Percentiles rank a stretch among this genome's conserved stretches.
Conservation (phyloP, 2,329 filamentous ascomycete genomes). For the Trichoderma koningiopsis region DNA sequence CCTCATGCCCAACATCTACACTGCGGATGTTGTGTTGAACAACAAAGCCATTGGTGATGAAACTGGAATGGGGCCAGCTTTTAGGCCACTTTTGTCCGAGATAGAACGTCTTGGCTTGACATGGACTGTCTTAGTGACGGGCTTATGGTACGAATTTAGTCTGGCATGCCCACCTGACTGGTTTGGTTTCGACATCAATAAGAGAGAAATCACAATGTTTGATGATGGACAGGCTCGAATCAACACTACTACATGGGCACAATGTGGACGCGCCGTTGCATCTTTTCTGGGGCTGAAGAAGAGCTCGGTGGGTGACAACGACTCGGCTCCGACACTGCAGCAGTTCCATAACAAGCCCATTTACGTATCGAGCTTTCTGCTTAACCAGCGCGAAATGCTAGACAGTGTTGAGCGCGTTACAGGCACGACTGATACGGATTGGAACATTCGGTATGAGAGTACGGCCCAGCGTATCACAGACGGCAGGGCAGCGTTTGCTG, state of each 20-base stretch:
- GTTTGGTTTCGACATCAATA: conserved; percentile 54
- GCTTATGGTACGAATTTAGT: conserved; percentile 59
- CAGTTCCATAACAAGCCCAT: conserved; percentile 48
- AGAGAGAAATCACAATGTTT: conserved; percentile 37
- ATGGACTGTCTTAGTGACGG: conserved; percentile 56
- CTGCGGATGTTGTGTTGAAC: conserved; percentile 30
- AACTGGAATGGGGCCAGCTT: conserved; percentile 32
- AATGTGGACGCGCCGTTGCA: conserved; percentile 45
- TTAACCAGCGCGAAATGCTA: conserved; percentile 66
- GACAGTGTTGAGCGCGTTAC: conserved; percentile 60
- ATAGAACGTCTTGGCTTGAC: neutral
- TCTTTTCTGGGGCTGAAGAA: conserved; percentile 49
- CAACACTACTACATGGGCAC: conserved; percentile 56
- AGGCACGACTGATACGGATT: conserved; percentile 58
- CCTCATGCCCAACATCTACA: conserved; percentile 57
- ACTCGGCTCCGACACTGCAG: conserved; percentile 40
- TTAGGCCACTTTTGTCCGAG: conserved; percentile 31
- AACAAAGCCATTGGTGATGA: conserved; percentile 44
- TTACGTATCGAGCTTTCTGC: conserved; percentile 56
- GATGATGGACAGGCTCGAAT: conserved; percentile 32
- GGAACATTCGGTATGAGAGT: conserved; percentile 55
- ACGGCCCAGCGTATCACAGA: conserved; percentile 50
- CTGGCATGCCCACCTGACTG: conserved; percentile 41
- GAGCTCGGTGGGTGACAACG: conserved; percentile 42
- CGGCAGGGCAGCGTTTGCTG: conserved; percentile 46